Percentiles rank a stretch among this genome's conserved stretches.
Evolutionary conservation across 768 basidiomycete species (phyloP).

Genomic region (Plicaturopsis crispa): DNA sequence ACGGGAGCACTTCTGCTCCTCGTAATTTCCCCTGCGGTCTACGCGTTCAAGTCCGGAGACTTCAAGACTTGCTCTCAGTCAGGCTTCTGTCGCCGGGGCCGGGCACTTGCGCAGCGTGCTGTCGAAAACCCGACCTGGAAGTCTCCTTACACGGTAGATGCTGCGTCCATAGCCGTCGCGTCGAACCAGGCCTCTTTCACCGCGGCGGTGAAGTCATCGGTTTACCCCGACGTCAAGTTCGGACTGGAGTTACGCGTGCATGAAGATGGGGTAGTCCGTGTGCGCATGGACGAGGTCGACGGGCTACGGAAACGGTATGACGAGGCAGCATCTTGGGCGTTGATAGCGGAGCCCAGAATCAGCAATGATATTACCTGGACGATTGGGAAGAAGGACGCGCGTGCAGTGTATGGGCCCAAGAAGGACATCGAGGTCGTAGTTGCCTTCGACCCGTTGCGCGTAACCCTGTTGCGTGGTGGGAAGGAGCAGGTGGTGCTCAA

Average conservation of each 20-base stretch:
- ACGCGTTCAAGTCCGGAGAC: conserved; percentile 72
- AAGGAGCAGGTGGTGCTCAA: conserved; percentile 86
- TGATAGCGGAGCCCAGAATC: conserved; percentile 64
- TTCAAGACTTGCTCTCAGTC: conserved; percentile 95
- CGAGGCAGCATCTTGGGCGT: conserved; percentile 86
- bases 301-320: conserved; percentile 82
- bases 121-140: conserved; percentile 55
- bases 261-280: conserved; percentile 81
- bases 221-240: conserved; percentile 84
- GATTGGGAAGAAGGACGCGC: conserved; percentile 54
- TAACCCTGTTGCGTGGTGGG: conserved; percentile 66
- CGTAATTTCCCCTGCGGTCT: conserved; percentile 20
- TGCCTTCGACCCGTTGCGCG: conserved; percentile 65
- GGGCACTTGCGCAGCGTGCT: conserved; percentile 74
- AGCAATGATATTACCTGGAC: conserved; percentile 58
- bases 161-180: conserved; percentile 43
- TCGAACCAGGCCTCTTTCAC: conserved; percentile 55
- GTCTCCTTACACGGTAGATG: conserved; percentile 81
- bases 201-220: conserved; percentile 67
- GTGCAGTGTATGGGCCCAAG: conserved; percentile 57
- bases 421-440: conserved; percentile 63
- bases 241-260: conserved; percentile 78
- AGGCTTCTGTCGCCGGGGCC: conserved; percentile 89
- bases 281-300: conserved; percentile 85
- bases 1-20: conserved; percentile 20